Conservation (phyloP, 2,329 filamentous ascomycete species). For the Ramularia collo-cygni region DNA sequence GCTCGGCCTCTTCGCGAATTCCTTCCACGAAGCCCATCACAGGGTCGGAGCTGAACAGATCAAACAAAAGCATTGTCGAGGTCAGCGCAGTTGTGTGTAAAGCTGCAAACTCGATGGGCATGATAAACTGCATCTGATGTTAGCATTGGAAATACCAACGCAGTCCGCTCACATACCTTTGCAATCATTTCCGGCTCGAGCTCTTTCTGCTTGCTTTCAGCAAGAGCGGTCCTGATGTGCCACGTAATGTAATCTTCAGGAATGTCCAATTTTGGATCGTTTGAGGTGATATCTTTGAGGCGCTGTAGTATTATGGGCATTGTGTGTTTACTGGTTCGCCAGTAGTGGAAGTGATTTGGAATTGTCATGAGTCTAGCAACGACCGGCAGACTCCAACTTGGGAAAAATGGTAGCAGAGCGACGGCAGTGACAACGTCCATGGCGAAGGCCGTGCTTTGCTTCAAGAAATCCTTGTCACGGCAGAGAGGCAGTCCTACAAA, state of each 20-base stretch:
- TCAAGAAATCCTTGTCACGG: conserved; percentile 42
- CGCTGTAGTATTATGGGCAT: conserved; percentile 47
- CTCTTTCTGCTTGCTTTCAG: conserved; percentile 39
- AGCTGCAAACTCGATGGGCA: conserved; percentile 53
- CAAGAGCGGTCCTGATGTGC: conserved; percentile 47
- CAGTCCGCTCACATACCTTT: too few species aligned
- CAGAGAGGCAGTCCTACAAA: conserved; percentile 41
- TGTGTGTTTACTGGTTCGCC: conserved; percentile 36
- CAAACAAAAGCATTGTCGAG: conserved; percentile 42
- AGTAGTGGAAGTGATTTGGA: conserved; percentile 44
- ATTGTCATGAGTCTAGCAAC: conserved; percentile 41
- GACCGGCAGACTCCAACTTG: conserved; percentile 35
- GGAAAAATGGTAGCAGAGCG: conserved; percentile 45
- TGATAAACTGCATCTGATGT: too few species aligned
- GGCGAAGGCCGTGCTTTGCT: conserved; percentile 45
- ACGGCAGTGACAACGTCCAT: conserved; percentile 38
- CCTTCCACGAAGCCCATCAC: conserved; percentile 31
- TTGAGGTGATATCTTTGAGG: conserved; percentile 40
- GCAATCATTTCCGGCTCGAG: conserved; percentile 45
- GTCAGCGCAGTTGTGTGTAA: conserved; percentile 54
- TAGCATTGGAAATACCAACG: too few species aligned
- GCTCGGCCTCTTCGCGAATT: conserved; percentile 25
- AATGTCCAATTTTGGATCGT: conserved; percentile 38
- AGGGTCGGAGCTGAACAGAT: conserved; percentile 39
- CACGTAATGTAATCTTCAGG: conserved; percentile 55